Base-by-base conservation (phyloP, 2,329 filamentous ascomycete genomes). In the Alternaria sp. region DNA sequence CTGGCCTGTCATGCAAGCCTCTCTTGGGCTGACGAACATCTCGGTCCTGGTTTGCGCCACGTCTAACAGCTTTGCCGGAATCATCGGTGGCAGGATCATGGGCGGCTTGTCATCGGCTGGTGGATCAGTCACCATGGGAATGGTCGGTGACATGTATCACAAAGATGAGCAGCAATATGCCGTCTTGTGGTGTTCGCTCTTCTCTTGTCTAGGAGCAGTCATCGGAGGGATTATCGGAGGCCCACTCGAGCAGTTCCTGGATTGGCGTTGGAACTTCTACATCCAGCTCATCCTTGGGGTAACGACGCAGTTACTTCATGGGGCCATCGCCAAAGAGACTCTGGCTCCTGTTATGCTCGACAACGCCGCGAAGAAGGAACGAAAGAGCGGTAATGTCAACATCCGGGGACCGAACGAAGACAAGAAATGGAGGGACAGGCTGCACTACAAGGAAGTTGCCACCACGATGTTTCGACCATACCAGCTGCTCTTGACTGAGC, bases 251-350 rank as follows among this genome's bases (percentile, higher is more conserved):
- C 78, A 86, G 43, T 88, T 87, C 67, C 82, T 91, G 1, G 82
- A 86, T 15, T 95, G 92, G 92, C 85, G 86, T 68, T 94, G 89
- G 89, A 88, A 85, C 61, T 93, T 94, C 77, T 95, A 92, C 91
- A 90, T 94, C 65, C 91, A 94, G 79, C 87, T 95, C 64, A 92
- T 94, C 69, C 90, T 96, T 61, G 92, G 92, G 25, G 88, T 80
- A 6, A 83, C 87, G 25, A 87, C 92, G 2, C 92, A 94, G 74
- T 20, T 86, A 4, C 73, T 92, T 11, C 91, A 94, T 74, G 81
- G 89, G 53, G 74, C 90, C 61, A 83, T 87, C 4, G 92, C 94
- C 4, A 91, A 91, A 2, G 92, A 96, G 78, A 95, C 92, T 1
- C 85, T 92, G 54, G 87, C 88, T 0, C 92, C 89, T 3, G 86